Conservation (phyloP, 805 yeast species). For the Candida bentonensis region DNA sequence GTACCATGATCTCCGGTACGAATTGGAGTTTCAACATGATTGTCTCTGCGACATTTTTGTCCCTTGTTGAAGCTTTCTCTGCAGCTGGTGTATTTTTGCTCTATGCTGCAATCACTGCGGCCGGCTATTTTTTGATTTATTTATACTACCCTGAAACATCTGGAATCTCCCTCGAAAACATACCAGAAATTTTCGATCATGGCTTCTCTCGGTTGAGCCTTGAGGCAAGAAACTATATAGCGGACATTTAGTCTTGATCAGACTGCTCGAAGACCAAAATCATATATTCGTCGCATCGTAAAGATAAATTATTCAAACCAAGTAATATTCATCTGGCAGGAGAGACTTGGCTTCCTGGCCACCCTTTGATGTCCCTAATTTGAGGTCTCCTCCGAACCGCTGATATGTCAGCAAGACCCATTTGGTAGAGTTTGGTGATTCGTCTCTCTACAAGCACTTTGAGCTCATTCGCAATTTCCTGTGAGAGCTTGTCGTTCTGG, state of each 20-base stretch:
- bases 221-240: not conserved
- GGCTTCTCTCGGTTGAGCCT: slow-evolving; percentile 38
- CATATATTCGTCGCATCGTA: not conserved
- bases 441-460: not conserved
- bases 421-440: not conserved
- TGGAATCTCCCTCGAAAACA: slow-evolving; percentile 82
- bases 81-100: slow-evolving; percentile 91
- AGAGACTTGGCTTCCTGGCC: not conserved
- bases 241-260: too few relatives aligned
- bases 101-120: slow-evolving; percentile 66
- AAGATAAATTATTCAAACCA: not conserved
- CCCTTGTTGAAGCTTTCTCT: slow-evolving; percentile 84
- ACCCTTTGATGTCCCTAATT: not conserved
- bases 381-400: not conserved
- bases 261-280: not conserved
- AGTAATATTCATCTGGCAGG: not conserved
- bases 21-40: slow-evolving; percentile 93
- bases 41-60: slow-evolving; percentile 81
- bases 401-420: not conserved
- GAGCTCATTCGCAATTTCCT: not conserved
- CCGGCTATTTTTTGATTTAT: slow-evolving; percentile 60
- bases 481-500: not conserved
- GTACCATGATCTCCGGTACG: slow-evolving; percentile 78
- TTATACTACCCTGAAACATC: slow-evolving; percentile 89
- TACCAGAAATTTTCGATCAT: slow-evolving; percentile 61